Conservation (phyloP, 495 filamentous ascomycete species). For the Aspergillus nanangensis region DNA sequence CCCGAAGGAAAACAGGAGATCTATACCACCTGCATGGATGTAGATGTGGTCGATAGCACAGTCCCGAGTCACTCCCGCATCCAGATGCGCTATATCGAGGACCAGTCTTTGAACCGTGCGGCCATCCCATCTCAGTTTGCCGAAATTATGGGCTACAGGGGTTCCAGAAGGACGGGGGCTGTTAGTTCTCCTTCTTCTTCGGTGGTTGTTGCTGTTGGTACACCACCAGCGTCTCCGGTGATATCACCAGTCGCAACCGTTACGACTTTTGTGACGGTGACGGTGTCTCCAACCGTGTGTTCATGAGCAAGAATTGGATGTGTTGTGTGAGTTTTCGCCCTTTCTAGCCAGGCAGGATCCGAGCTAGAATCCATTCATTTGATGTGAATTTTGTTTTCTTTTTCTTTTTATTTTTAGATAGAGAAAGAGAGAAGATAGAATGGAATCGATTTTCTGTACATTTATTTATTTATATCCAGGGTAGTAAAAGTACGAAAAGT, state of each 20-base stretch:
- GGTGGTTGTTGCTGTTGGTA: neutral
- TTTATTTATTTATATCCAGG: neutral
- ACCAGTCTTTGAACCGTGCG: slow-evolving; percentile 33
- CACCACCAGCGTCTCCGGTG: neutral
- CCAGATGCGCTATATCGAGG: slow-evolving; percentile 18
- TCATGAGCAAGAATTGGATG: too few species aligned
- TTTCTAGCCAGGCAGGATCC: too few species aligned
- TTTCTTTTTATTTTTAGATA: neutral
- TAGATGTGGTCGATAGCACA: slow-evolving; percentile 53
- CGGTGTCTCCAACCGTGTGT: neutral
- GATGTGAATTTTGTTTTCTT: neutral
- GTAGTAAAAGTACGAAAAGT: neutral
- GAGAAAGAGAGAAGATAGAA: too few species aligned
- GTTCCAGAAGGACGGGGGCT: too few species aligned
- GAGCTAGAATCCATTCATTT: too few species aligned
- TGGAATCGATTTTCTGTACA: too few species aligned
- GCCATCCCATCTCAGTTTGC: slow-evolving; percentile 35
- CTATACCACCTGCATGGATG: slow-evolving; percentile 81
- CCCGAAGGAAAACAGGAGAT: slow-evolving; percentile 59
- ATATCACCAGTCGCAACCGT: neutral
- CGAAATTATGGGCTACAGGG: slow-evolving; percentile 11
- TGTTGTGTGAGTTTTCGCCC: too few species aligned
- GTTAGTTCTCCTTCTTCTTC: neutral
- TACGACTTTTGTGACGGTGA: neutral
- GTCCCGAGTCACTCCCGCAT: slow-evolving; percentile 10